Evolutionary conservation across 495 filamentous ascomycete genomes (phyloP), one percentile per base, ranked within the genome.

Genomic region (Lasiosphaeriaceae sp.): DNA sequence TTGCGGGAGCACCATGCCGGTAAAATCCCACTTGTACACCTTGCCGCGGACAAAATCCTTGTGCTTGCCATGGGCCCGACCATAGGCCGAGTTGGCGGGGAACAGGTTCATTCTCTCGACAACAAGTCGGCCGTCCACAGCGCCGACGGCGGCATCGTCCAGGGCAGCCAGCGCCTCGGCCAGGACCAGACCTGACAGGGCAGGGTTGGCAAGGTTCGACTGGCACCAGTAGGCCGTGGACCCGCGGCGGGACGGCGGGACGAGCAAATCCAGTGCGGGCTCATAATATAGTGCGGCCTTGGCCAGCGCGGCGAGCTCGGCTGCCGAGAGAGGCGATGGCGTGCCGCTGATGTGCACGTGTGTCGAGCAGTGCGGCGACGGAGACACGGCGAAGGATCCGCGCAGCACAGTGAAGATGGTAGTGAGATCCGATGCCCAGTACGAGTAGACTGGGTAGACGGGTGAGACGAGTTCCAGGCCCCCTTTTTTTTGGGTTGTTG

Each of bases 1-100:
- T 0, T 37, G 55, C 0, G 24, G 41, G 16, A 24, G 14, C 49
- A 67, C 11, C 62, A 67, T 63, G 11, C 66, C 63, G 4, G 63
- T 54, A 16, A 66, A 63, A 39, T 68, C 58, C 68, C 68, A 71
- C 61, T 66, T 71, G 57, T 65, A 71, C 50, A 63, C 58, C 57
- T 71, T 71, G 9, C 63, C 65, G 2, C 60, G 37, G 6, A 71
- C 43, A 46, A 66, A 67, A 20, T 67, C 58, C 37, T 53, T 47
- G 31, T 52, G 50, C 60, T 54, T 53, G n/a, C 60, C 53, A 14
- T 61, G 51, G 2, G 55, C 56, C 16, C 47, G 34, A 11, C 56
- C 66, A 23, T 58, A 60, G 9, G 56, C 56, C 17, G 57, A 61
- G 2, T 31, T 26, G n/a, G 49, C 45, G 2, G 65, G 43, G 34